phyloP scores from a whole-genome alignment of 2,329 filamentous ascomycete genomes.

The Delphinella strobiligena region DNA sequence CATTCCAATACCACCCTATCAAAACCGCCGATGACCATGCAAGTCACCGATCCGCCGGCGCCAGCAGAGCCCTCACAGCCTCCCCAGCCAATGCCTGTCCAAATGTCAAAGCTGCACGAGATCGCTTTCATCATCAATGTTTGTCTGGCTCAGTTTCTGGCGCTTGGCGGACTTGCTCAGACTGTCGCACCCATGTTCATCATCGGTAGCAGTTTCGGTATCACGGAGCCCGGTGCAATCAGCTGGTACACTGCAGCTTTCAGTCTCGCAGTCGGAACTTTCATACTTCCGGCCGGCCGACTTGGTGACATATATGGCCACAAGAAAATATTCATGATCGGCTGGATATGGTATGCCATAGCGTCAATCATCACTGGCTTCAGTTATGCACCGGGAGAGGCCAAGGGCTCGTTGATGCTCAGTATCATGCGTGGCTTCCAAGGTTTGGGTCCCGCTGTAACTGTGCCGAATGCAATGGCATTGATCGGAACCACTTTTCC shows the following conservation, averaged over 20 bases:
- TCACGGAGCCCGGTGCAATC: conserved; percentile 28
- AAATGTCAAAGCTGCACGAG: not conserved
- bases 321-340: conserved; percentile 28
- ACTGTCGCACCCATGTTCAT: conserved; percentile 30
- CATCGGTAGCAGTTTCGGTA: conserved; percentile 32
- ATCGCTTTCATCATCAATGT: conserved; percentile 9
- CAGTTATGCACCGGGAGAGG: conserved; percentile 18
- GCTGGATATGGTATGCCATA: conserved; percentile 26
- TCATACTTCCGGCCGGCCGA: conserved; percentile 32
- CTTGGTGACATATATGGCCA: conserved; percentile 33
- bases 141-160: conserved; percentile 10
- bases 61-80: not conserved
- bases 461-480: conserved; percentile 26
- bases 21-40: not conserved
- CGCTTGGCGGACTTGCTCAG: conserved; percentile 10
- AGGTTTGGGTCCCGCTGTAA: conserved; percentile 25
- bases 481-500: conserved; percentile 22
- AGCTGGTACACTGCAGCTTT: conserved; percentile 34
- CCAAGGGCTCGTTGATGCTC: conserved; percentile 20
- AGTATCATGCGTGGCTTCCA: conserved; percentile 27
- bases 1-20: too few relatives aligned
- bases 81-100: not conserved
- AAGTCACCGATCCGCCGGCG: not conserved
- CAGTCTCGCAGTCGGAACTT: conserved; percentile 31
- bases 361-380: conserved; percentile 29